Percentiles rank a stretch among this genome's conserved stretches.
phyloP scores from a whole-genome alignment of 345 rosid species.

The Gossypium bickii region DNA sequence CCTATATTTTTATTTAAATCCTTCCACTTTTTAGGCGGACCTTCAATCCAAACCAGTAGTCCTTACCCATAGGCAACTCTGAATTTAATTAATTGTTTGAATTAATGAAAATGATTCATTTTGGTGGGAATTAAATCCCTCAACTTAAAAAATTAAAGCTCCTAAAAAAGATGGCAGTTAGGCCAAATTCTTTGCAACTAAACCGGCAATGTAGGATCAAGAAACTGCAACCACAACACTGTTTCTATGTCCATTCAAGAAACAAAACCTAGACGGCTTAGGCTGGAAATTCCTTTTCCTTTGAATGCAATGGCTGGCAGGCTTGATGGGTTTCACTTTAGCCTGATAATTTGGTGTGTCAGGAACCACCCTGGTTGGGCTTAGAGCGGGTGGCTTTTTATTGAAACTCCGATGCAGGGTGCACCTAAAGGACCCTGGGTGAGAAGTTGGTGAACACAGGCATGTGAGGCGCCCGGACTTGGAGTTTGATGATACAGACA shows the following conservation, averaged over 20 bases:
- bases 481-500: not conserved
- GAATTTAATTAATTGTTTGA: not conserved
- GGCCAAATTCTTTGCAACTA: no score
- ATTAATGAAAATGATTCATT: no score
- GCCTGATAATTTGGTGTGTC: not conserved
- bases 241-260: no score
- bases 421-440: not conserved
- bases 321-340: not conserved
- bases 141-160: no score
- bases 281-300: no score
- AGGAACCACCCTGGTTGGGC: not conserved
- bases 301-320: no score
- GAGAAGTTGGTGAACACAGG: not conserved
- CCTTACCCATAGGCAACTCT: no score
- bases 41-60: accelerated
- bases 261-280: no score
- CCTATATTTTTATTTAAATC: accelerated
- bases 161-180: no score
- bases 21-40: accelerated
- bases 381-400: not conserved
- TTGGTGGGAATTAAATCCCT: no score
- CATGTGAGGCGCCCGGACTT: not conserved
- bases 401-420: not conserved
- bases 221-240: no score
- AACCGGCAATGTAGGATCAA: no score